phyloP scores from a whole-genome alignment of 768 basidiomycete species.

The Hydnum rufescens region DNA sequence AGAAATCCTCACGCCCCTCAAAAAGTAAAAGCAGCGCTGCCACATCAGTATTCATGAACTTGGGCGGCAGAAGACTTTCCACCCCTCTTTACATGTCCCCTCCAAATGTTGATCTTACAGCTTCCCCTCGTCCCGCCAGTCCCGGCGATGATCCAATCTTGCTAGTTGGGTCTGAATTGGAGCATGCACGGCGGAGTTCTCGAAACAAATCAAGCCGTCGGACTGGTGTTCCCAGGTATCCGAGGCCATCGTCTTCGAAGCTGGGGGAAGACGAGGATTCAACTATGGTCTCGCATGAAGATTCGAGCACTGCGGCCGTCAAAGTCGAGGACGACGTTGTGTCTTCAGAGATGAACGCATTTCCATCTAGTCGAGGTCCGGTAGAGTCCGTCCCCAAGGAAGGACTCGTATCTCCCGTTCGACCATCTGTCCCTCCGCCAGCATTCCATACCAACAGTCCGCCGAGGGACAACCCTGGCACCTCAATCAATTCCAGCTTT shows the following conservation, averaged over 20 bases:
- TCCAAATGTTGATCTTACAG: conserved; percentile 38
- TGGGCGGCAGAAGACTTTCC: not conserved
- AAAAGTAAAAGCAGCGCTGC: no score
- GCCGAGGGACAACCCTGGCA: not conserved
- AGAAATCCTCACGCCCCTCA: no score
- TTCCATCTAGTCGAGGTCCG: no score
- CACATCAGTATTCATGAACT: not conserved
- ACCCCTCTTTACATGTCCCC: conserved; percentile 12
- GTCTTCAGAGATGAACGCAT: no score
- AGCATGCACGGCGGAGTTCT: not conserved
- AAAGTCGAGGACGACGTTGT: no score
- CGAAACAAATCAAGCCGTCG: not conserved
- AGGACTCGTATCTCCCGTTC: not conserved
- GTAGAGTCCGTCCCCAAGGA: no score
- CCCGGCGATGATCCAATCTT: conserved; percentile 61
- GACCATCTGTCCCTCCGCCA: not conserved
- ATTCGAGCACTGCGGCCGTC: no score
- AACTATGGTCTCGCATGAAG: no score
- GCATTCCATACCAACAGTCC: no score
- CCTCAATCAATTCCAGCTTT: not conserved
- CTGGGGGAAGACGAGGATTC: no score
- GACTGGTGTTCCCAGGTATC: no score
- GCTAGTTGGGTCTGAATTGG: conserved; percentile 24
- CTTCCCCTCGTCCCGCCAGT: conserved; percentile 45
- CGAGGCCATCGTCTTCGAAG: no score